Evolutionary conservation across 768 basidiomycete species (phyloP).

Genomic region (Rhizopogon vesiculosus): DNA sequence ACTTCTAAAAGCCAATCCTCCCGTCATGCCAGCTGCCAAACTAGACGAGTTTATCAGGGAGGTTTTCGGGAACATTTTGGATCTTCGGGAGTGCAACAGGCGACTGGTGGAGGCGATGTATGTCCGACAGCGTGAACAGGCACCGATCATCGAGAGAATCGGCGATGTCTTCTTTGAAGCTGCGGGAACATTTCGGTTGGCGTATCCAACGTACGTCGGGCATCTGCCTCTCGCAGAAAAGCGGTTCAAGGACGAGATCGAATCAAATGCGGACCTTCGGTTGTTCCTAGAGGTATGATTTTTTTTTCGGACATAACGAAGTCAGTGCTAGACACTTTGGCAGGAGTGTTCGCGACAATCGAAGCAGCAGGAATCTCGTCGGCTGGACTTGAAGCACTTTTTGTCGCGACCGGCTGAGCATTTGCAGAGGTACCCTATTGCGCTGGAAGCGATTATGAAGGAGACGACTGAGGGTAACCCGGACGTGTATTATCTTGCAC

Average conservation of each 20-base stretch:
- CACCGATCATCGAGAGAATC: conserved; percentile 75
- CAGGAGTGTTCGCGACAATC: conserved; percentile 37
- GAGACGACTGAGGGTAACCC: conserved; percentile 80
- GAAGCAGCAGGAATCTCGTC: conserved; percentile 49
- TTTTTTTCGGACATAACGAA: background rate
- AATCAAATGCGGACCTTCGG: conserved; percentile 74
- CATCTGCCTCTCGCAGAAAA: conserved; percentile 84
- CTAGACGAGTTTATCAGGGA: conserved; percentile 85
- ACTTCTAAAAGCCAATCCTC: conserved; percentile 48
- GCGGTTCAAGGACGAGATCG: conserved; percentile 81
- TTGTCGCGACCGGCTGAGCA: conserved; percentile 60
- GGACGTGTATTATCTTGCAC: conserved; percentile 76
- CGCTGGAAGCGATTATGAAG: conserved; percentile 80
- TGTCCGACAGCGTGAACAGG: conserved; percentile 80
- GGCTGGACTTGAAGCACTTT: conserved; percentile 61
- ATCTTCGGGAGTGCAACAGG: conserved; percentile 80
- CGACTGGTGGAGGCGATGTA: conserved; percentile 82
- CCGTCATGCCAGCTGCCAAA: conserved; percentile 48
- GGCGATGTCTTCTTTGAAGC: conserved; percentile 88
- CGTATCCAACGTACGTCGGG: conserved; percentile 84
- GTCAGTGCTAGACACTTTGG: background rate
- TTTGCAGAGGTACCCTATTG: conserved; percentile 66
- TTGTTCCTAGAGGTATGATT: conserved; percentile 75
- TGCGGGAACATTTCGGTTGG: conserved; percentile 81
- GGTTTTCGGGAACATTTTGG: conserved; percentile 85